These are phyloP conservation scores for Ulota crispa DNA, from an alignment of 225 moss, liverwort and hornwort genomes.

Conservation along the genomic window DNA sequence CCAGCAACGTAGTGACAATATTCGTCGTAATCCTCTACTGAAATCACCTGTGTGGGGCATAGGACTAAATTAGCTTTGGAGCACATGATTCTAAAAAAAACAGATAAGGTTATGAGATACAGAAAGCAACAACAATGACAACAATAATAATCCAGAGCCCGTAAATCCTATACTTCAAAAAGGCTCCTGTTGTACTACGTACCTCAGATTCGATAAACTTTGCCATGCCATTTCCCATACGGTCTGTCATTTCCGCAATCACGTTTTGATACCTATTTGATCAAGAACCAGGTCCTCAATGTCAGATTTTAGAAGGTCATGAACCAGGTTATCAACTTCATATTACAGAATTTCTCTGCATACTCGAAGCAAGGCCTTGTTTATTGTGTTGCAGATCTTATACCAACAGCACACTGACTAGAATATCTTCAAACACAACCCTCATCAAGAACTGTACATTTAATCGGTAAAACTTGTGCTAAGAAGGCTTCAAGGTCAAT, in stretches of 20 bases:
- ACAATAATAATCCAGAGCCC: neutral
- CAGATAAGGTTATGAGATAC: neutral
- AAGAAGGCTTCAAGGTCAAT: neutral
- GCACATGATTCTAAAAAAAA: neutral
- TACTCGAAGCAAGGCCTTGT: neutral
- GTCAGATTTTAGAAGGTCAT: constrained; percentile 21
- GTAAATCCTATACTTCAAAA: neutral
- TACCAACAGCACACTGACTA: neutral
- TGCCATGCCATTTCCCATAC: constrained; percentile 96
- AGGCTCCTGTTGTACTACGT: constrained; percentile 19
- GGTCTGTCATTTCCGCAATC: constrained; percentile 81
- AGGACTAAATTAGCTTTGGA: constrained; percentile 12
- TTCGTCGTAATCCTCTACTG: constrained; percentile 83
- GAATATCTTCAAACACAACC: neutral
- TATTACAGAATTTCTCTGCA: constrained; percentile 6
- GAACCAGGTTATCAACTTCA: constrained; percentile 16
- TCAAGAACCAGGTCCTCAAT: constrained; percentile 19
- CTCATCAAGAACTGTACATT: neutral
- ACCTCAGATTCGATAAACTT: constrained; percentile 80
- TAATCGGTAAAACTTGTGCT: neutral
- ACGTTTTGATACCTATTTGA: constrained; percentile 78
- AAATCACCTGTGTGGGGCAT: constrained; percentile 61
- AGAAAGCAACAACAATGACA: neutral
- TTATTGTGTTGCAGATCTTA: neutral
- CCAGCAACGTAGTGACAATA: constrained; percentile 99